Evolutionary conservation across 2,329 filamentous ascomycete species (phyloP).

Genomic region (Xylariales sp.): DNA sequence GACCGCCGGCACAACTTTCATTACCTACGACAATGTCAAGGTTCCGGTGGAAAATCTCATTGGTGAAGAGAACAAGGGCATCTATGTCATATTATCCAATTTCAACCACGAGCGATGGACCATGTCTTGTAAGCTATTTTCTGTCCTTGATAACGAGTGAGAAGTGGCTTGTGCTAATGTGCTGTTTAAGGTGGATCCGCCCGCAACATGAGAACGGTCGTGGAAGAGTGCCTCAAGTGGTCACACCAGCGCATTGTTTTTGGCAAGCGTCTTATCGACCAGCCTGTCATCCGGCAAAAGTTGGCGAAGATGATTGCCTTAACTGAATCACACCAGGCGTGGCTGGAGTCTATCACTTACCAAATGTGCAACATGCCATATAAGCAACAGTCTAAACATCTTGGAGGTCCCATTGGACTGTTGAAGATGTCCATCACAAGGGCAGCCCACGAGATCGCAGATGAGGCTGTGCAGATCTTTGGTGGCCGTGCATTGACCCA

Average conservation of each 20-base stretch:
- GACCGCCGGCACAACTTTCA: constrained; percentile 71
- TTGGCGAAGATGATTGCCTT: constrained; percentile 84
- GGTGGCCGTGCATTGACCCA: constrained; percentile 78
- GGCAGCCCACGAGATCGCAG: constrained; percentile 76
- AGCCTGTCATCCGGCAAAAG: constrained; percentile 81
- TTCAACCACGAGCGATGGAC: constrained; percentile 86
- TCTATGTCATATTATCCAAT: constrained; percentile 78
- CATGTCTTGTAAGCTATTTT: constrained; percentile 56
- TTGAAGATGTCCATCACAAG: constrained; percentile 77
- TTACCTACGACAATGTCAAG: constrained; percentile 84
- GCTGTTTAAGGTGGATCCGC: constrained; percentile 20
- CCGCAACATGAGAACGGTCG: constrained; percentile 26
- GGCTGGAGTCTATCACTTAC: constrained; percentile 80
- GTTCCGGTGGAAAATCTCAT: constrained; percentile 75
- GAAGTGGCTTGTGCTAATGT: background rate
- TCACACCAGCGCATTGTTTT: constrained; percentile 82
- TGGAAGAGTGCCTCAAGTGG: constrained; percentile 84
- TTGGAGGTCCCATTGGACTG: constrained; percentile 77
- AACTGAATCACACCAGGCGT: constrained; percentile 77
- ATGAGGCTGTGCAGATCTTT: constrained; percentile 82
- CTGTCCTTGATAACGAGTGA: background rate
- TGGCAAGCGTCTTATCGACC: constrained; percentile 74
- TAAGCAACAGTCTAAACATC: constrained; percentile 65
- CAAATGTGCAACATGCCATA: constrained; percentile 88
- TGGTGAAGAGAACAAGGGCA: constrained; percentile 80